These are phyloP conservation scores for Alternaria sp. DNA, from an alignment of 2,329 filamentous ascomycete species.

Conservation along the genomic window DNA sequence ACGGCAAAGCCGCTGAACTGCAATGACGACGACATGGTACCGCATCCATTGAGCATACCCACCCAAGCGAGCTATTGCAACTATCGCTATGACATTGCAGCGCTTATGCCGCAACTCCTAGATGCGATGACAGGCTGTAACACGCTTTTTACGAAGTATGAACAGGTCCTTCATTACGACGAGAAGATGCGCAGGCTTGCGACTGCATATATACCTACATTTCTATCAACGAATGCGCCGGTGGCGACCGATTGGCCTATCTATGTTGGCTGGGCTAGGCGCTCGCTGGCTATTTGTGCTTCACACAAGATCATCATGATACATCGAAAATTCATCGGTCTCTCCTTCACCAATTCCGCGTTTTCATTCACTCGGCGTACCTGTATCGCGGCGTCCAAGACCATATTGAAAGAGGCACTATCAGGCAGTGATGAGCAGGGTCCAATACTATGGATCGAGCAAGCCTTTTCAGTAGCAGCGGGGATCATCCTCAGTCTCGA, in stretches of 20 bases:
- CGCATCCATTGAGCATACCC: constrained; percentile 21
- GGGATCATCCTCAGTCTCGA: constrained; percentile 51
- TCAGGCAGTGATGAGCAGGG: constrained; percentile 40
- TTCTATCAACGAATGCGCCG: constrained; percentile 39
- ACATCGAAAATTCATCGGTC: constrained; percentile 48
- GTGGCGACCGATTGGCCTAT: constrained; percentile 43
- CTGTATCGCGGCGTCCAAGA: constrained; percentile 50
- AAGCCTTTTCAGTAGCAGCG: constrained; percentile 52
- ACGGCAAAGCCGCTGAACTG: constrained; percentile 43
- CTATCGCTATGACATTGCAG: constrained; percentile 47
- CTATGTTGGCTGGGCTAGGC: constrained; percentile 48
- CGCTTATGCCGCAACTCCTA: constrained; percentile 47
- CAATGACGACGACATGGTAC: constrained; percentile 37
- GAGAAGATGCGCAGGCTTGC: constrained; percentile 47
- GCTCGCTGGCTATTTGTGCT: constrained; percentile 47
- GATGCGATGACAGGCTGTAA: constrained; percentile 45
- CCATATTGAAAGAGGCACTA: constrained; percentile 48
- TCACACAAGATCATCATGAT: constrained; percentile 54
- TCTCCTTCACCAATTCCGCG: constrained; percentile 48
- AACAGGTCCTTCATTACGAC: constrained; percentile 50
- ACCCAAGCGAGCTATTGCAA: constrained; percentile 45
- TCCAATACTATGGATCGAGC: constrained; percentile 50
- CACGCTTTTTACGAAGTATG: constrained; percentile 51
- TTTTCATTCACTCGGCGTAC: constrained; percentile 50
- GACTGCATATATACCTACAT: constrained; percentile 42